Percentiles rank a stretch among this genome's conserved stretches.
phyloP scores from a whole-genome alignment of 768 basidiomycete genomes.

The Leccinum disarticulatum region DNA sequence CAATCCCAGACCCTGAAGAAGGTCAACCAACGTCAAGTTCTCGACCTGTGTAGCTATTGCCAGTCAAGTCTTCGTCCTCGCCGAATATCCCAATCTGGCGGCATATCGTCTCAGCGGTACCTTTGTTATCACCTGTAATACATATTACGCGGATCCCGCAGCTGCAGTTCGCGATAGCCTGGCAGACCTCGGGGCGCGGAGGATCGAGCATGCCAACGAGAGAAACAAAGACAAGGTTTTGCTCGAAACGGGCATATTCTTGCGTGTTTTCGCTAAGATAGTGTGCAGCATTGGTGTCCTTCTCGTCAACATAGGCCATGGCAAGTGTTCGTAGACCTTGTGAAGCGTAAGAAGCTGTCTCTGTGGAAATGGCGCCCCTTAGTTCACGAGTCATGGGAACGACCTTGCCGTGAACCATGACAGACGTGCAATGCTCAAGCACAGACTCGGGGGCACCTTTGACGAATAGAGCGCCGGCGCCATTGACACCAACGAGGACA shows the following conservation, averaged over 20 bases:
- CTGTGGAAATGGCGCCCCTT: slow-evolving; percentile 58
- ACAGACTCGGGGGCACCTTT: slow-evolving; percentile 98
- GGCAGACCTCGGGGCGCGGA: slow-evolving; percentile 88
- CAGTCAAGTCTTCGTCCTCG: slow-evolving; percentile 82
- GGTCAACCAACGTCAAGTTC: slow-evolving; percentile 93
- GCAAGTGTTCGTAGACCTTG: slow-evolving; percentile 89
- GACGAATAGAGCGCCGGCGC: slow-evolving; percentile 77
- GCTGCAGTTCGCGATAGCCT: slow-evolving; percentile 88
- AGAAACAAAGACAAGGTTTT: slow-evolving; percentile 89
- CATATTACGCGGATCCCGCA: slow-evolving; percentile 96
- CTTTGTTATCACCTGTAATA: slow-evolving; percentile 98
- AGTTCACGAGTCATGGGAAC: slow-evolving; percentile 66
- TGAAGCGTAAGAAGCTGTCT: slow-evolving; percentile 71
- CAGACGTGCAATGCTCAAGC: slow-evolving; percentile 81
- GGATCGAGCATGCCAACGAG: slow-evolving; percentile 98
- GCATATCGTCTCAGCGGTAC: slow-evolving; percentile 97
- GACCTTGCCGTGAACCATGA: slow-evolving; percentile 60
- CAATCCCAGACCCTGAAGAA: slow-evolving; percentile 86
- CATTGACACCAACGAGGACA: slow-evolving; percentile 75
- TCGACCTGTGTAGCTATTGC: slow-evolving; percentile 92
- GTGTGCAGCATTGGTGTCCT: slow-evolving; percentile 74
- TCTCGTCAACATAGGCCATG: slow-evolving; percentile 79
- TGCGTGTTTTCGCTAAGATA: slow-evolving; percentile 77
- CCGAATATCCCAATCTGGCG: slow-evolving; percentile 93
- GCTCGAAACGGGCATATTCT: slow-evolving; percentile 90